phyloP scores from a whole-genome alignment of 176 grass and related monocot genomes.

The bread wheat (Triticum aestivum) region IWGSC_CS_RefSeq_v2.1 NC_057807.1:111177988-111178487 shows the following conservation, averaged over 20 bases:
- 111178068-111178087: slow-evolving; percentile 8
- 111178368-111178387: not conserved
- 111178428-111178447: not conserved
- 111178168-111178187: not conserved
- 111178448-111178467: not conserved
- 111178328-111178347: not conserved
- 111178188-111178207: slow-evolving; percentile 17
- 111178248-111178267: slow-evolving; percentile 7
- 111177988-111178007: not conserved
- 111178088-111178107: not conserved
- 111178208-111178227: not conserved
- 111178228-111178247: slow-evolving; percentile 14
- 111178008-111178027: not conserved
- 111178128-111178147: not conserved
- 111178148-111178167: slow-evolving; percentile 23
- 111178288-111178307: slow-evolving; percentile 5
- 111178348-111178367: not conserved
- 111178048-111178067: not conserved
- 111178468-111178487: not conserved
- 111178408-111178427: not conserved
- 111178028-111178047: not conserved
- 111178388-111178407: not conserved
- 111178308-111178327: not conserved
- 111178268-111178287: not conserved
- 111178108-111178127: not conserved